Evolutionary conservation across 306 rosid species (phyloP), one percentile per base, ranked within the genome.

Genomic region (Sphenostylis stenocarpa): DNA sequence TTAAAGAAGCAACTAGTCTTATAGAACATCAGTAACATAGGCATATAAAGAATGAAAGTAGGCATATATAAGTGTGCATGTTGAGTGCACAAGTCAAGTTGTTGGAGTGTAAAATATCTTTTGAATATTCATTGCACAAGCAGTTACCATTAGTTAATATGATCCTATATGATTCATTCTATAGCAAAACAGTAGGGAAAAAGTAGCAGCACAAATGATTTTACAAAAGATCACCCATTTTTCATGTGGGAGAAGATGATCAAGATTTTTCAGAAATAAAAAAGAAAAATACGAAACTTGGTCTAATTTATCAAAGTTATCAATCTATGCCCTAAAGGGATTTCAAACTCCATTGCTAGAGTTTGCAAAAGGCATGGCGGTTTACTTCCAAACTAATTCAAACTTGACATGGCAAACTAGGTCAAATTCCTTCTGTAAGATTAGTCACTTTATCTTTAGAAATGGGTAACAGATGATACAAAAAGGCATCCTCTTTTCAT

Each of bases 401-500:
- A 69, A 74, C 38, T 58, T 36, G 49, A 67, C 31, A 74, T 58
- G 41, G 60, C 20, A 60, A 60, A 75, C 60, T 67, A 60, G 8
- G 72, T 14, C 48, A 34, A 8, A 39, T 80, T 53, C 23, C 56
- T 75, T 13, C 65, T 51, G 36, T 16, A 26, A 28, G 62, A 52
- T 43, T 70, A 52, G 48, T 55, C n/a, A 48, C 55, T 57, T 65
- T 47, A 47, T 38, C 66, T 64, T 47, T 74, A 10, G 64, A 53
- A 78, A 21, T 9, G n/a, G 58, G 55, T n/a, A n/a, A 49, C 44
- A 57, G 4, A 39, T 49, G 36, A 48, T 21, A 70, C 44, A 15
- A 63, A 70, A 39, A 12, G 8, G 43, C 13, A 23, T 19, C 15
- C 13, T 31, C 73, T 62, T 23, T 73, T 45, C 41, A 66, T 24